Evolutionary conservation across 2,329 filamentous ascomycete genomes (phyloP), one percentile per base, ranked within the genome.

Genomic region (Monilinia fructigena): DNA sequence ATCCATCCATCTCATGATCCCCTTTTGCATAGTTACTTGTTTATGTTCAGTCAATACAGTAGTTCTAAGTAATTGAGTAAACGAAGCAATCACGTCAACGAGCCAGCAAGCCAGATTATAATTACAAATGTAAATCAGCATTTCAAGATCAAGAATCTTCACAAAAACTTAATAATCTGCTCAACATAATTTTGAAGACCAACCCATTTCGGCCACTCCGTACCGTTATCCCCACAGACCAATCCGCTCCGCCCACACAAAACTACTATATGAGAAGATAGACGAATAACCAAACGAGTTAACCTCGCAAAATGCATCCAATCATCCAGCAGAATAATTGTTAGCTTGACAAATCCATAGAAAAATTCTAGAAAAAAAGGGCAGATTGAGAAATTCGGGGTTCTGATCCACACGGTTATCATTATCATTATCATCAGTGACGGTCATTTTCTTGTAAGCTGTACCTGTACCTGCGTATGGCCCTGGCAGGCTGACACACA

Each of bases 281-380:
- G 31, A 35, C 31, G 31, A 35, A 35, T 31, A 8, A 20, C 52
- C 20, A 31, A 54, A 54, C 2, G 20, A 18, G 23, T 12, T 14
- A 50, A 38, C 4, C 45, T 60, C 58, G 58, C 45, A 60, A 38
- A 50, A 18, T 60, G 0, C 5, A 26, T 3, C 45, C 42, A 50
- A 60, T 60, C 11, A 60, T 11, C 2, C 10, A 11, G 18, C 16
- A 1, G 14, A 2, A 20, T 18, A 23, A 18, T 12, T 23, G 18
- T 50, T 18, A 18, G 35, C 3, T 42, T 35, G 45, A 60, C 20
- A 28, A 60, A 35, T 14, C 12, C 45, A 50, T 48, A 3, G 45
- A 60, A 50, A 50, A 50, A 38, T 60, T 60, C 45, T 38, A 60
- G 58, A 60, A 60, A 47, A 47, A 14, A 60, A 60, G 23, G 35